These are phyloP conservation scores for Dictyostelium firmibasis DNA, from an alignment of 78 protist genomes.

Conservation along the genomic window DNA sequence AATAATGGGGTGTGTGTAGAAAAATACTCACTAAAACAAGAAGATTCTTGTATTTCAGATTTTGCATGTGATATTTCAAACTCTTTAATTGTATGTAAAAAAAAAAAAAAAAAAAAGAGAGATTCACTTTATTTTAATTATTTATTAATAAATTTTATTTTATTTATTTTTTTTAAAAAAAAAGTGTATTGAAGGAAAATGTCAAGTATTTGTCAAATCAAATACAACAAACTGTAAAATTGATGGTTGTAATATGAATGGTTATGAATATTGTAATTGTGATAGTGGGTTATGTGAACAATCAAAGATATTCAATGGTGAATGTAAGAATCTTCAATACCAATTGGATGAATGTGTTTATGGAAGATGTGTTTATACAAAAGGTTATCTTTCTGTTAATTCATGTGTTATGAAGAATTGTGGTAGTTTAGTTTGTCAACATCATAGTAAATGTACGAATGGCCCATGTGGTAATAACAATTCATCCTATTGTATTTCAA, in stretches of 20 bases:
- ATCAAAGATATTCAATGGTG: neutral
- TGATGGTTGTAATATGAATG: neutral
- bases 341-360: neutral
- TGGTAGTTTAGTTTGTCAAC: neutral
- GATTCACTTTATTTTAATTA: too few relatives aligned
- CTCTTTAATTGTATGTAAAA: neutral
- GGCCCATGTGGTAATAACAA: neutral
- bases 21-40: neutral
- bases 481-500: neutral
- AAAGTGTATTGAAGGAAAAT: neutral
- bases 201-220: neutral
- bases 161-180: too few relatives aligned
- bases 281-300: neutral
- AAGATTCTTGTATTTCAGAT: neutral
- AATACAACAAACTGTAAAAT: neutral
- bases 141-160: too few relatives aligned
- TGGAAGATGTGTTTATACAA: neutral
- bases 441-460: neutral
- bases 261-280: neutral
- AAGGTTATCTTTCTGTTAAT: neutral
- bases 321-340: neutral
- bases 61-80: neutral
- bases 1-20: neutral
- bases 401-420: neutral
- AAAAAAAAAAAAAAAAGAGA: too few relatives aligned